These are phyloP conservation scores for Lupinus albus DNA, from an alignment of 306 rosid species.

Conservation along the genomic window DNA sequence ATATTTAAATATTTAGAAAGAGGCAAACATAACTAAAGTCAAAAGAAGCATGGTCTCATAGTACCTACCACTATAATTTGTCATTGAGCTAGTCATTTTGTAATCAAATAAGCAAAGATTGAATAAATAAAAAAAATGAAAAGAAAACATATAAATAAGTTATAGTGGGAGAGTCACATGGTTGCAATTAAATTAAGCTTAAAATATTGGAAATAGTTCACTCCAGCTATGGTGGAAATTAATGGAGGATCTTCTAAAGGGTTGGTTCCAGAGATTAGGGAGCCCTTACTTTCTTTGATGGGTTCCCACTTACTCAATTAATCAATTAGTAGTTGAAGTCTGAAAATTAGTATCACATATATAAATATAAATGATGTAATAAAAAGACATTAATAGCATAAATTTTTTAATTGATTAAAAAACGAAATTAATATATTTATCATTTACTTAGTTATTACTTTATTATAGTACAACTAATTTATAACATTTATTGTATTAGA, in stretches of 20 bases:
- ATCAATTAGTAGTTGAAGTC: background rate
- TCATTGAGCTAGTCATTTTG: background rate
- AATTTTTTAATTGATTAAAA: too few relatives aligned
- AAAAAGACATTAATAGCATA: too few relatives aligned
- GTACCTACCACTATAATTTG: conserved; percentile 33
- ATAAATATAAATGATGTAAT: too few relatives aligned
- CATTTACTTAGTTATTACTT: too few relatives aligned
- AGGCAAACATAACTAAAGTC: conserved; percentile 26
- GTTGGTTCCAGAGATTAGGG: conserved; percentile 37
- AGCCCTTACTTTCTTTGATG: conserved; percentile 24
- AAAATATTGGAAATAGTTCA: background rate
- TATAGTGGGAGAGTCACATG: background rate
- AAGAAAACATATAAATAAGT: background rate
- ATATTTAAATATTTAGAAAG: too few relatives aligned
- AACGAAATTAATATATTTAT: too few relatives aligned
- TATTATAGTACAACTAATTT: too few relatives aligned
- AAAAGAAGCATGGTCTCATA: conserved; percentile 5
- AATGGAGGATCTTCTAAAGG: conserved; percentile 39
- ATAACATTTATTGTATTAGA: too few relatives aligned
- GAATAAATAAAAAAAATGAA: background rate
- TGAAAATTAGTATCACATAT: background rate
- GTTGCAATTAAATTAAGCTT: background rate
- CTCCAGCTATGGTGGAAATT: background rate
- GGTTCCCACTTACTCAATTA: background rate
- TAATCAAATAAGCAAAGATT: background rate